Percentiles rank a stretch among this genome's conserved stretches.
Conservation (phyloP, 805 yeast species). For the Wickerhamomyces alni region DNA sequence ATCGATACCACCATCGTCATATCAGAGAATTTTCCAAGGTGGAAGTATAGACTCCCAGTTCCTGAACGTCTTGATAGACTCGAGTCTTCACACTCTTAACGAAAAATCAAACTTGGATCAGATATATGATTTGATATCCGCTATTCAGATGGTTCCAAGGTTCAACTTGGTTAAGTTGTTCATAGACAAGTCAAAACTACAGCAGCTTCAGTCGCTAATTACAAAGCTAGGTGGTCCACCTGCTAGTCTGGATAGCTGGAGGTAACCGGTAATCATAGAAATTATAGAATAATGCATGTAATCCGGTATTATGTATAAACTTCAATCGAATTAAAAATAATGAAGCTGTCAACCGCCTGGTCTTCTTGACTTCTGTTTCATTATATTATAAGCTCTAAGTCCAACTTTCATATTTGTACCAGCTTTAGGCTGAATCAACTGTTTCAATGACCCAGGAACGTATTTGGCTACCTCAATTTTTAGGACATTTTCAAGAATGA, state of each 20-base stretch:
- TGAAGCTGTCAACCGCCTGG: too few species aligned
- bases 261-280: too few species aligned
- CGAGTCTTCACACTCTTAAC: constrained; percentile 18
- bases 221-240: not conserved
- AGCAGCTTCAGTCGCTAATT: not conserved
- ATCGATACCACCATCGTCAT: constrained; percentile 16
- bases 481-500: constrained; percentile 27
- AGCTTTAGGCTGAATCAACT: constrained; percentile 40
- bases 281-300: too few species aligned
- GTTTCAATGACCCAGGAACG: constrained; percentile 31
- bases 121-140: constrained; percentile 5
- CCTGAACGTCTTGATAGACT: constrained; percentile 41
- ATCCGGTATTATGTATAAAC: too few species aligned
- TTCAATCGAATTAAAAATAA: too few species aligned
- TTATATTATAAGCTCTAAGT: constrained; percentile 12
- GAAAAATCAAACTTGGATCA: not conserved
- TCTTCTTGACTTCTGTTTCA: constrained; percentile 7
- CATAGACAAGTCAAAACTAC: constrained; percentile 8
- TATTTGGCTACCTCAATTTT: constrained; percentile 34
- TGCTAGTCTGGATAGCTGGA: not conserved
- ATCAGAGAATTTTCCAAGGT: constrained; percentile 27
- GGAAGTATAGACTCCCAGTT: constrained; percentile 47
- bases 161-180: constrained; percentile 16
- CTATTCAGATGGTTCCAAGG: constrained; percentile 15
- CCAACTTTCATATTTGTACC: constrained; percentile 14